Percentiles rank a stretch among this genome's conserved stretches.
Conservation (phyloP, 257 asterid species). For the Echium plantagineum region DNA sequence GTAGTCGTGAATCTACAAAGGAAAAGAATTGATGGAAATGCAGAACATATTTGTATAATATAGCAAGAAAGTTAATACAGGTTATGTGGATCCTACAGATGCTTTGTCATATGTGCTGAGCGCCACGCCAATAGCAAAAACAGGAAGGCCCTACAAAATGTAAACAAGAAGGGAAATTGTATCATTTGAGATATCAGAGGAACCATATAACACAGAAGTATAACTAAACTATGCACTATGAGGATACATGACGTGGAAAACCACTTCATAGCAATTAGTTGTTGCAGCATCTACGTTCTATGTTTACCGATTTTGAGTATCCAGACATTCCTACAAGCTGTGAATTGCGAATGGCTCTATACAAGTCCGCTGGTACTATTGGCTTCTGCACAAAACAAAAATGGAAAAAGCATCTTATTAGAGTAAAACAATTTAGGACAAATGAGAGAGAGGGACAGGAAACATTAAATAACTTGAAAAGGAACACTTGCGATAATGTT, state of each 20-base stretch:
- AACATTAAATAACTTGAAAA: background rate
- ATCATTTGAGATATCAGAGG: background rate
- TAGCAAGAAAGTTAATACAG: background rate
- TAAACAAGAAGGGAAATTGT: background rate
- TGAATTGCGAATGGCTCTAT: slow-evolving; percentile 60
- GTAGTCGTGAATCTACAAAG: slow-evolving; percentile 58
- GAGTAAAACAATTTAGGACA: background rate
- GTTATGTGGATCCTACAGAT: slow-evolving; percentile 36
- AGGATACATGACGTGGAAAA: background rate
- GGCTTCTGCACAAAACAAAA: slow-evolving; percentile 53
- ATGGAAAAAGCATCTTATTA: background rate
- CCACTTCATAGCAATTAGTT: background rate
- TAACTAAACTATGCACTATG: background rate
- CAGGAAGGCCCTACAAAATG: slow-evolving; percentile 3
- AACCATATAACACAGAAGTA: background rate
- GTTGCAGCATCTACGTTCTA: background rate
- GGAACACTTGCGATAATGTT: background rate
- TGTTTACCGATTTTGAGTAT: slow-evolving; percentile 56
- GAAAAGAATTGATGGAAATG: slow-evolving; percentile 3
- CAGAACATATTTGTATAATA: background rate
- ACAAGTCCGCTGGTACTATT: slow-evolving; percentile 45
- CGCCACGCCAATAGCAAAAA: slow-evolving; percentile 67
- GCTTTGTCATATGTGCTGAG: slow-evolving; percentile 81
- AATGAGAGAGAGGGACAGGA: background rate
- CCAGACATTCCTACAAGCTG: slow-evolving; percentile 85